A percentile compares a stretch with the other conserved stretches of the same genome.
These are phyloP conservation scores for Aspergillus quadricinctus DNA, from an alignment of 2,329 filamentous ascomycete species.

Conservation along the genomic window DNA sequence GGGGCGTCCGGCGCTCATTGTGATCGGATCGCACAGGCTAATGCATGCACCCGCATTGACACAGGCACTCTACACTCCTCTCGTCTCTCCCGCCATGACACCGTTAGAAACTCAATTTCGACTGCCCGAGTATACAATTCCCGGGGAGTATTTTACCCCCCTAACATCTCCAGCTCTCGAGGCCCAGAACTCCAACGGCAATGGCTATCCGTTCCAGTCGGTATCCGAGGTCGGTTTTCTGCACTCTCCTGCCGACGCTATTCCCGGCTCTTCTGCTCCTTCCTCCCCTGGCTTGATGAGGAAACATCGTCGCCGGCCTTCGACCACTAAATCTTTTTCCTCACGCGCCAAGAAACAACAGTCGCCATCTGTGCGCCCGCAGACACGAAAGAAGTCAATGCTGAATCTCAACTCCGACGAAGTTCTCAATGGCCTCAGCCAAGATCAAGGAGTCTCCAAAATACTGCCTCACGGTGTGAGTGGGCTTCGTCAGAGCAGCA, in stretches of 20 bases:
- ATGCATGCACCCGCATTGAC: constrained; percentile 11
- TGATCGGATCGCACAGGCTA: constrained; percentile 6
- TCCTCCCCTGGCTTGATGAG: constrained; percentile 32
- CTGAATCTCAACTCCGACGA: constrained; percentile 31
- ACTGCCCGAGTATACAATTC: constrained; percentile 45
- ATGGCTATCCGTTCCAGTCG: constrained; percentile 33
- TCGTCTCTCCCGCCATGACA: constrained; percentile 49
- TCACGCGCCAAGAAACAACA: constrained; percentile 38
- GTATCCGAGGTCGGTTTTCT: constrained; percentile 39
- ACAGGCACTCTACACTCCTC: constrained; percentile 47
- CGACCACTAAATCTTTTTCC: constrained; percentile 29
- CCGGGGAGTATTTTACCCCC: constrained; percentile 48
- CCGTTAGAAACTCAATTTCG: constrained; percentile 46
- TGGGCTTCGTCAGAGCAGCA: constrained; percentile 34
- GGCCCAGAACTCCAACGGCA: constrained; percentile 38
- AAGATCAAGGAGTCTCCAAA: constrained; percentile 24
- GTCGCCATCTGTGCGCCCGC: constrained; percentile 42
- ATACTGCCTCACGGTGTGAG: constrained; percentile 24
- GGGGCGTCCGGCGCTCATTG: neutral
- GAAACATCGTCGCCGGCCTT: constrained; percentile 38
- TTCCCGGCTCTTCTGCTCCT: constrained; percentile 28
- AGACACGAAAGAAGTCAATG: constrained; percentile 33
- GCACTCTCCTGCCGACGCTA: constrained; percentile 38
- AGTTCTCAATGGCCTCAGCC: constrained; percentile 33
- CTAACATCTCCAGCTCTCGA: constrained; percentile 49